A percentile compares a stretch with the other conserved stretches of the same genome.
These are phyloP conservation scores for Penicillium fimorum DNA, from an alignment of 495 filamentous ascomycete genomes.

Conservation along the genomic window DNA sequence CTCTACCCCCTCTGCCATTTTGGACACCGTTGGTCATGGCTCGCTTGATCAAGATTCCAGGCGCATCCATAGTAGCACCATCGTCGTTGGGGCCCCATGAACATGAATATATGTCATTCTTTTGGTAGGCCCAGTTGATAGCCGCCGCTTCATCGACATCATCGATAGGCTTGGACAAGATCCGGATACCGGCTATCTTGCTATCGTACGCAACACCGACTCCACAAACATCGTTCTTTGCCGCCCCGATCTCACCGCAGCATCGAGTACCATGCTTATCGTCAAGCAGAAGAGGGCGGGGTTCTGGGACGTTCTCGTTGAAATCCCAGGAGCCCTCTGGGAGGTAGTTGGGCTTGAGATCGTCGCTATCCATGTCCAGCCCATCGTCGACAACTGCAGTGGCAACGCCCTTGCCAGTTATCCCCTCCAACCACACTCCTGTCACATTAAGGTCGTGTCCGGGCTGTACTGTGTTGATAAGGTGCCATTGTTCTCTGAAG, in stretches of 20 bases:
- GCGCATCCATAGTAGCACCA: slow-evolving; percentile 88
- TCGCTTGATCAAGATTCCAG: slow-evolving; percentile 79
- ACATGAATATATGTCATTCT: slow-evolving; percentile 97
- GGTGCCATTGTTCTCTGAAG: slow-evolving; percentile 92
- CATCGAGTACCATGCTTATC: slow-evolving; percentile 92
- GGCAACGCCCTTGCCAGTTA: slow-evolving; percentile 84
- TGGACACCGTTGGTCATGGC: slow-evolving; percentile 93
- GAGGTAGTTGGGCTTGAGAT: slow-evolving; percentile 89
- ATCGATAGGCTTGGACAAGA: slow-evolving; percentile 83
- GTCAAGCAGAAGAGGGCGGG: slow-evolving; percentile 73
- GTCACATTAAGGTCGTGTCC: slow-evolving; percentile 96
- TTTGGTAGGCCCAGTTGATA: slow-evolving; percentile 86
- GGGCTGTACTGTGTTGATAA: slow-evolving; percentile 75
- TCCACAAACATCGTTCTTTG: slow-evolving; percentile 89
- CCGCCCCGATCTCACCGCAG: slow-evolving; percentile 90
- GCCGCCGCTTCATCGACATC: slow-evolving; percentile 90
- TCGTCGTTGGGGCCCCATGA: slow-evolving; percentile 97
- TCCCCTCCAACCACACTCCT: slow-evolving; percentile 84
- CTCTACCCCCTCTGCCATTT: slow-evolving; percentile 75
- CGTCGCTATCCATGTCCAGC: slow-evolving; percentile 94
- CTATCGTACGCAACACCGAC: slow-evolving; percentile 93
- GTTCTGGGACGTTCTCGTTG: slow-evolving; percentile 78
- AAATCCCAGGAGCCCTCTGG: slow-evolving; percentile 91
- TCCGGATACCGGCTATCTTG: slow-evolving; percentile 84
- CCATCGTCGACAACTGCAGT: slow-evolving; percentile 96